Evolutionary conservation across 148 eudicot species (phyloP), one percentile per base, ranked within the genome.

Genomic region (Camellia sinensis): DNA sequence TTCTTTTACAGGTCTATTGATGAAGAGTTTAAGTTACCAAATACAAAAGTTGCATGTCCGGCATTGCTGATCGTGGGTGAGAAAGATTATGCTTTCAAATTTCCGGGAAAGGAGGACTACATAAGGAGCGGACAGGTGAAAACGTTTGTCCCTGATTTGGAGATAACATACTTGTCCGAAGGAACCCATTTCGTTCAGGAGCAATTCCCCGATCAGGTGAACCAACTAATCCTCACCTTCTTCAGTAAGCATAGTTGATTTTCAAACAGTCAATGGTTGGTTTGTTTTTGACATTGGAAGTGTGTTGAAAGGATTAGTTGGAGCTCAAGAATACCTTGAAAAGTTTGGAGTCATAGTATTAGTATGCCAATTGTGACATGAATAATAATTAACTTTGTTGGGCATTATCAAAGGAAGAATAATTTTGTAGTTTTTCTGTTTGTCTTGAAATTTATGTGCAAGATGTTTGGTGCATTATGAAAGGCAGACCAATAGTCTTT

Each of bases 111-210:
- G 22, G 88, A 83, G 52, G 80, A 69, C 45, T 86, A 73, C 80
- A 52, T 80, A 41, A 80, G 73, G 77, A 56, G 61, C 5, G 86
- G 82, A 76, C 19, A 17, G 19, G 84, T 59, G 76, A 86, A 83
- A 37, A 7, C 19, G 15, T 80, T 65, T 22, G 82, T 69, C 15
- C 84, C 86, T 0, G 71, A 80, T 69, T 70, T 83, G 80, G 86
- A 86, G 82, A 78, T 73, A 22, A 54, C 7, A 17, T 86, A 41
- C 64, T 15, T 86, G 77, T 75, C 86, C 0, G 88, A 86, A 80
- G 88, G 86, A 29, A 60, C 74, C 14, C 88, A 86, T 78, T 86
- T 86, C 15, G 82, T 83, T 74, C 86, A 80, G 44, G 88, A 86
- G 70, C 86, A 86, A 45, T 83, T 83, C 43, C 88, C 88, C 6